Conservation (phyloP, 2,329 filamentous ascomycete genomes). For the Ceratocystis huliohia region DNA sequence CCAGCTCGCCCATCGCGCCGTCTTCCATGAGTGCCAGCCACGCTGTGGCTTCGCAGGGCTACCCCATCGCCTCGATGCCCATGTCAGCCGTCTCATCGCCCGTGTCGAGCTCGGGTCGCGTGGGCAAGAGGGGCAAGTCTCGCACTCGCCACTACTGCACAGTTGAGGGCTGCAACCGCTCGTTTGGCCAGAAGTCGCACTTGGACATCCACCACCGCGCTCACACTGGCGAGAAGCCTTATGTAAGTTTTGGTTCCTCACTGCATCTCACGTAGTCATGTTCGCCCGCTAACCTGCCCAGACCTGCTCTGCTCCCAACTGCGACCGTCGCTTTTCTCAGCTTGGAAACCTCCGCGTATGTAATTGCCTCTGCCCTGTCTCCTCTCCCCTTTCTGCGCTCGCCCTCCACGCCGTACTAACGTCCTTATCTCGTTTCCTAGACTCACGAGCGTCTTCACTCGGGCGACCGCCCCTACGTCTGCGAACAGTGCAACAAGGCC, state of each 20-base stretch:
- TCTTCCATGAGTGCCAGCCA: neutral
- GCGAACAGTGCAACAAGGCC: conserved; percentile 63
- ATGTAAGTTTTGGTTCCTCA: conserved; percentile 44
- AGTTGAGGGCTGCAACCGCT: conserved; percentile 62
- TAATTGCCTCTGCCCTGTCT: conserved; percentile 1
- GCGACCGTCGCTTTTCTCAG: conserved; percentile 74
- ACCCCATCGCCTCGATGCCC: conserved; percentile 15
- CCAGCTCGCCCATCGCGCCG: neutral
- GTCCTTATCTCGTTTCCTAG: conserved; percentile 30
- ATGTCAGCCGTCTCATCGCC: neutral
- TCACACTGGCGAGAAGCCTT: conserved; percentile 84
- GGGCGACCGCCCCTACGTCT: conserved; percentile 72
- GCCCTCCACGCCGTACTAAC: neutral
- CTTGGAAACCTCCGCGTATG: conserved; percentile 76
- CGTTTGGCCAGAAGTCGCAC: conserved; percentile 84
- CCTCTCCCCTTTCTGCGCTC: neutral
- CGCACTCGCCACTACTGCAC: conserved; percentile 46
- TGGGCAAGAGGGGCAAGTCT: conserved; percentile 6
- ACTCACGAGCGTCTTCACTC: conserved; percentile 82
- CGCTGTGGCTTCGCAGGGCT: neutral
- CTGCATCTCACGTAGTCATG: conserved; percentile 8
- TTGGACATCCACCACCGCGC: conserved; percentile 77
- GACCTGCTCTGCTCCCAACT: conserved; percentile 59
- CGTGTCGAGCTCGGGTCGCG: neutral
- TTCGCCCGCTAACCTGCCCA: conserved; percentile 26